phyloP scores from a whole-genome alignment of 306 rosid genomes.

The Rosa multiflora region DNA sequence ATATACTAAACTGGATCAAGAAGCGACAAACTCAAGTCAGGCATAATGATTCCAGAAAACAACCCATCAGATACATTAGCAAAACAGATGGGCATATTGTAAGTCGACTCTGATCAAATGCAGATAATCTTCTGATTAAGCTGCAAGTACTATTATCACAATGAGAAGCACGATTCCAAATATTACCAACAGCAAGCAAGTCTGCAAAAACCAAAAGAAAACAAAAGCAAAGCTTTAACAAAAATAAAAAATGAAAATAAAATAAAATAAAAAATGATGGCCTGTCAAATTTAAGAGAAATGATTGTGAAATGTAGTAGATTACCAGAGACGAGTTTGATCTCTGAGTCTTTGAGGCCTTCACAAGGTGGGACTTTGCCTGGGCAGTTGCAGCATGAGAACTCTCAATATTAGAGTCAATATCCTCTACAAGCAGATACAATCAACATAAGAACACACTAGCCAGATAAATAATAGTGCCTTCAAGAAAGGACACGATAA shows the following conservation, averaged over 20 bases:
- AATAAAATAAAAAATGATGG: neutral
- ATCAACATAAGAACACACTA: conserved; percentile 27
- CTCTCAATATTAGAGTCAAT: conserved; percentile 77
- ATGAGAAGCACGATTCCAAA: conserved; percentile 90
- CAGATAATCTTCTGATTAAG: conserved; percentile 39
- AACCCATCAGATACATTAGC: conserved; percentile 26
- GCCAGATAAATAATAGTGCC: conserved; percentile 15
- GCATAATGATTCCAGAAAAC: conserved; percentile 30
- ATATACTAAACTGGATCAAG: conserved; percentile 32
- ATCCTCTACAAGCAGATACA: conserved; percentile 41
- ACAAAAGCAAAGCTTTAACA: neutral
- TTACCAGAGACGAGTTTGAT: conserved; percentile 94
- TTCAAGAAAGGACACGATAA: neutral
- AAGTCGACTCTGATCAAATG: conserved; percentile 28
- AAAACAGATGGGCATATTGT: conserved; percentile 21
- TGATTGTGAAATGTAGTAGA: neutral
- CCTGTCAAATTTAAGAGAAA: neutral
- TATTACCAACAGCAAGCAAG: conserved; percentile 94
- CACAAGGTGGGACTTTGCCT: conserved; percentile 70
- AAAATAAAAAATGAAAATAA: neutral
- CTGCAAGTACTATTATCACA: conserved; percentile 76
- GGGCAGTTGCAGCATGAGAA: conserved; percentile 74
- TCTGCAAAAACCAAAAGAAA: too few species aligned
- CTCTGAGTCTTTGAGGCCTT: conserved; percentile 85
- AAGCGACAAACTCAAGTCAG: conserved; percentile 25